Conservation (phyloP, 176 grass and related monocot species). For the Oropetium thomaeum region DNA sequence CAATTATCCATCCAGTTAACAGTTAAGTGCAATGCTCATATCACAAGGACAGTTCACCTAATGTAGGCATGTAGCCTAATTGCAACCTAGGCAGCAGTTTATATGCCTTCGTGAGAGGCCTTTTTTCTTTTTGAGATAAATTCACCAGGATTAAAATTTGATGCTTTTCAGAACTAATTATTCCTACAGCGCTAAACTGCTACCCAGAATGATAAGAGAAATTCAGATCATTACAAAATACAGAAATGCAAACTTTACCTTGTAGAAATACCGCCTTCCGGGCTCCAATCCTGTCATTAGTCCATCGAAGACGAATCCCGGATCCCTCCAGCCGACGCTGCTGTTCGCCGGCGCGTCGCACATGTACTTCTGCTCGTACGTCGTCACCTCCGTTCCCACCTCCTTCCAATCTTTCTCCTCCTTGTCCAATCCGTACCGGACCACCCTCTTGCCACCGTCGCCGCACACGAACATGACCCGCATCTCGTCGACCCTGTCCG, state of each 20-base stretch:
- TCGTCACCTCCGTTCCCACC: conserved; percentile 56
- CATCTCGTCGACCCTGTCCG: conserved; percentile 74
- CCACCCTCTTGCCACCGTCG: conserved; percentile 55
- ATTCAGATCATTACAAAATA: background rate
- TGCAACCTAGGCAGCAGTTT: background rate
- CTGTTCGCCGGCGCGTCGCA: conserved; percentile 72
- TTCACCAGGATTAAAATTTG: background rate
- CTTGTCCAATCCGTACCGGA: conserved; percentile 54
- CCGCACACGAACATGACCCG: conserved; percentile 75
- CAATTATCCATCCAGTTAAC: background rate
- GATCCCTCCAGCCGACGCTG: conserved; percentile 86
- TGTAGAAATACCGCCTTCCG: conserved; percentile 77
- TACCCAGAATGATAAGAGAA: background rate
- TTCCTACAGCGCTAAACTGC: background rate
- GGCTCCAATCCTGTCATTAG: conserved; percentile 69
- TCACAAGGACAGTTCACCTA: background rate
- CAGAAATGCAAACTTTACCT: conserved; percentile 32
- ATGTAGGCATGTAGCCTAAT: background rate
- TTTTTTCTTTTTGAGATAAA: background rate
- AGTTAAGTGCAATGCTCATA: background rate
- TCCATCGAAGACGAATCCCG: conserved; percentile 87
- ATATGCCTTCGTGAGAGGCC: background rate
- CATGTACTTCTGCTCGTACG: conserved; percentile 87
- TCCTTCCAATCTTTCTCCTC: conserved; percentile 39
- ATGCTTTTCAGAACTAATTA: background rate